Base-by-base conservation (phyloP, 306 rosid species). In the Fagus sylvatica region DNA sequence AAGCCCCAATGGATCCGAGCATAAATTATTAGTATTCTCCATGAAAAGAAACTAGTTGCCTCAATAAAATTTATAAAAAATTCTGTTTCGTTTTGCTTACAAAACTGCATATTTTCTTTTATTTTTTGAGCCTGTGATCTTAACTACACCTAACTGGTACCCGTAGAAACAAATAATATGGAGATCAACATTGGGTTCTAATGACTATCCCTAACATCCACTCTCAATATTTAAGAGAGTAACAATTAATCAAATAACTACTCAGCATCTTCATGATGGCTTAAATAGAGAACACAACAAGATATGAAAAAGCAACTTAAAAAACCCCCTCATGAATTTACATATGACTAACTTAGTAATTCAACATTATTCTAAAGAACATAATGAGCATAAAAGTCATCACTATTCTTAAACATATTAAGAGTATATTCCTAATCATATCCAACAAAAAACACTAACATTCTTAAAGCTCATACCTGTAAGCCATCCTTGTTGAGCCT, bases 401-500 rank as follows among this genome's bases (percentile, higher is more conserved):
- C 46, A 33, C 43, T 54, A 40, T 7, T 41, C 57, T 30, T 62
- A 9, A 33, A 15, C 6, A 7, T 1, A 32, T 43, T 17, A 53
- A 78, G 41, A 49, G 17, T 41, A 72, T 54, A 65, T 70, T 68
- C 48, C 48, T 16, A 22, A 49, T 1, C 34, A 13, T 74, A 76
- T 80, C 48, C 4, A 60, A 57, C 0, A n/a, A 80, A 57, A 60
- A 43, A 19, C 3, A 15, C 15, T 13, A 66, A 75, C 53, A 69
- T 39, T 71, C 84, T 54, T 53, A 40, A 46, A 79, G 43, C 53
- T 40, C 75, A 43, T 88, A 91, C 98, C 98, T 93, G 98, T 17
- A 87, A 84, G 41, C 92, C 98, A 78, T 90, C 84, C 33, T 73
- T 74, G 79, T 92, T 87, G 30, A 90, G 93, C 81, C 86, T 90